These are phyloP conservation scores for Stagonosporopsis rhizophila DNA, from an alignment of 2,329 filamentous ascomycete genomes.

Conservation along the genomic window DNA sequence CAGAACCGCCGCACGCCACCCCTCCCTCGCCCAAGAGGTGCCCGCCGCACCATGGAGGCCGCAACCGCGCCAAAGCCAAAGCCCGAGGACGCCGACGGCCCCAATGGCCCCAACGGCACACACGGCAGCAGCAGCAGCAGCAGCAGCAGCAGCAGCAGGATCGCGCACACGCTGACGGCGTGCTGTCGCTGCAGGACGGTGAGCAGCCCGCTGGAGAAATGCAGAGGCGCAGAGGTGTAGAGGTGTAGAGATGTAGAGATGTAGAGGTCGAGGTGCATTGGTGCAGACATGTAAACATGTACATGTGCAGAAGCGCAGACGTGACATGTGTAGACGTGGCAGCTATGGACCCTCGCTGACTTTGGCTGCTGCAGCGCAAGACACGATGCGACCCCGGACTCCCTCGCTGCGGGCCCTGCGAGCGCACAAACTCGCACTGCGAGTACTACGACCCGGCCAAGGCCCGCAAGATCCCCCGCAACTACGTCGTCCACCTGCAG, in stretches of 20 bases:
- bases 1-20: slow-evolving; percentile 13
- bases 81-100: slow-evolving; percentile 32
- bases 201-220: slow-evolving; percentile 22
- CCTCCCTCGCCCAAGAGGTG: slow-evolving; percentile 10
- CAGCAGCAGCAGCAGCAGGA: slow-evolving; percentile 64
- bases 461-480: slow-evolving; percentile 83
- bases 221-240: neutral
- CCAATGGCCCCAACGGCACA: slow-evolving; percentile 19
- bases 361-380: slow-evolving; percentile 85
- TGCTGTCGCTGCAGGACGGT: slow-evolving; percentile 83
- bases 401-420: slow-evolving; percentile 89
- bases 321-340: too few species aligned
- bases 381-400: slow-evolving; percentile 94
- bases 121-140: too few species aligned
- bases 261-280: too few species aligned
- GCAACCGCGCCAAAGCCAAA: slow-evolving; percentile 27
- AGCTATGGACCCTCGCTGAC: too few species aligned
- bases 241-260: too few species aligned
- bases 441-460: slow-evolving; percentile 95
- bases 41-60: slow-evolving; percentile 33
- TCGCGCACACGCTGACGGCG: slow-evolving; percentile 80
- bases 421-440: slow-evolving; percentile 87
- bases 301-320: neutral
- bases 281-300: too few species aligned
- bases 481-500: slow-evolving; percentile 91